These are phyloP conservation scores for Ceratocystis diversiconidia DNA, from an alignment of 2,329 filamentous ascomycete genomes.

Conservation along the genomic window DNA sequence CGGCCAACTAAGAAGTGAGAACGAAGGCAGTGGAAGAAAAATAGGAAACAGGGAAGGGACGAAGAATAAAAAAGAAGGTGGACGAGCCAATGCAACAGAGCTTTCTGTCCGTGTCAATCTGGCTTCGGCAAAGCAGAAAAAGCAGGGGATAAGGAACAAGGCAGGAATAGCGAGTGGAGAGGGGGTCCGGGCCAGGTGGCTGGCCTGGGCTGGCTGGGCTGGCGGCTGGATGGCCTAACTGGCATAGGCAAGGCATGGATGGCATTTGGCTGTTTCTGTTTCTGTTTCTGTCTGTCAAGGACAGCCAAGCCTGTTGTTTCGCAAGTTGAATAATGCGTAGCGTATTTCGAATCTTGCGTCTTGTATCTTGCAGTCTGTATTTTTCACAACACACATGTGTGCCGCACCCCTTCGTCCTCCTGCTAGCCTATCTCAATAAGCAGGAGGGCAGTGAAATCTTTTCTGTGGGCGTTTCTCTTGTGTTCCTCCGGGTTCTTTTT, in stretches of 20 bases:
- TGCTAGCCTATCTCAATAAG: background rate
- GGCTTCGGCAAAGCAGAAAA: background rate
- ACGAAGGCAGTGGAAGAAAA: background rate
- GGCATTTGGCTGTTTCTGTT: conserved; percentile 3
- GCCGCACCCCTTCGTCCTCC: background rate
- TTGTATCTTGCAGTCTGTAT: background rate
- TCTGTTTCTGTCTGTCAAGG: conserved; percentile 5
- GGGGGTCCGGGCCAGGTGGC: background rate
- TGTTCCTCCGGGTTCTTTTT: background rate
- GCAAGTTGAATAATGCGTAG: background rate
- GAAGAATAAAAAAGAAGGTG: background rate
- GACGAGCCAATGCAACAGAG: background rate
- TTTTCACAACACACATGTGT: background rate
- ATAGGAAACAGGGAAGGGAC: background rate
- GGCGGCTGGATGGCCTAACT: background rate
- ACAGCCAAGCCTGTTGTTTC: background rate
- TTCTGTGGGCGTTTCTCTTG: background rate
- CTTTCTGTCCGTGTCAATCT: background rate
- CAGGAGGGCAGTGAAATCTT: background rate
- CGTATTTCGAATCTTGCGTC: background rate
- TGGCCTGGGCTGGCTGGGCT: background rate
- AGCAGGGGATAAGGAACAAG: background rate
- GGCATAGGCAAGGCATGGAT: background rate
- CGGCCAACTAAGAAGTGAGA: background rate
- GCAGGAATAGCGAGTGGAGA: background rate